Evolutionary conservation across 352 stramenopile genomes (phyloP), one percentile per base, ranked within the genome.

Genomic region (Blastocystis sp.): DNA sequence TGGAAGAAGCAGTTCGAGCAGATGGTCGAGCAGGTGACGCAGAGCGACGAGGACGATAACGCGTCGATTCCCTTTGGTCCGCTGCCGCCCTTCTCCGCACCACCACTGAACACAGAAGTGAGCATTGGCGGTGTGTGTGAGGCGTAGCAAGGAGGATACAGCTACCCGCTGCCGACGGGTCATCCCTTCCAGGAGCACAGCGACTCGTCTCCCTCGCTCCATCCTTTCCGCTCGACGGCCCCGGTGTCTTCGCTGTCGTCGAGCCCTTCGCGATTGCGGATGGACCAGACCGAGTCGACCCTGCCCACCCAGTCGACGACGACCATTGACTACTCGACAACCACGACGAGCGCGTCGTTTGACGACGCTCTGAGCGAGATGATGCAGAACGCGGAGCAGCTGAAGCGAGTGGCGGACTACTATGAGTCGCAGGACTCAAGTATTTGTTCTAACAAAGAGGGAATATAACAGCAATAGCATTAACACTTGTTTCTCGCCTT

Each of bases 401-500:
- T 85, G 33, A 61, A 55, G 10, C 24, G 66, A 41, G 39, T 85
- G 51, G 74, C 51, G 31, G 74, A 85, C 60, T 85, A 62, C 26
- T 85, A 67, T 26, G 74, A 85, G 26, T 37, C n/a, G 35, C 74
- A 85, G 19, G 51, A 69, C 3, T 85, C 26, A 78, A 3, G 13
- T 74, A 37, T 55, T 78, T 60, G n/a, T 55, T 55, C 6, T 10
- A 70, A 69, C 31, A 78, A 82, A 82, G 45, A 89, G 37, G 13
- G n/a, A 60, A 62, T 62, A 76, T 37, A 60, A 74, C 37, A 89
- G 63, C 63, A 89, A 65, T 39, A 80, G 63, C 79, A 39, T 90
- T 90, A 88, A 91, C 82, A 78, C 55, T 91, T 90, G 51, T 65
- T 88, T 81, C 88, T 90, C 19, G 66, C 79, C 59, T 90, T 91